Evolutionary conservation across 306 rosid genomes (phyloP).

Genomic region (Gastrolobium bilobum): DNA sequence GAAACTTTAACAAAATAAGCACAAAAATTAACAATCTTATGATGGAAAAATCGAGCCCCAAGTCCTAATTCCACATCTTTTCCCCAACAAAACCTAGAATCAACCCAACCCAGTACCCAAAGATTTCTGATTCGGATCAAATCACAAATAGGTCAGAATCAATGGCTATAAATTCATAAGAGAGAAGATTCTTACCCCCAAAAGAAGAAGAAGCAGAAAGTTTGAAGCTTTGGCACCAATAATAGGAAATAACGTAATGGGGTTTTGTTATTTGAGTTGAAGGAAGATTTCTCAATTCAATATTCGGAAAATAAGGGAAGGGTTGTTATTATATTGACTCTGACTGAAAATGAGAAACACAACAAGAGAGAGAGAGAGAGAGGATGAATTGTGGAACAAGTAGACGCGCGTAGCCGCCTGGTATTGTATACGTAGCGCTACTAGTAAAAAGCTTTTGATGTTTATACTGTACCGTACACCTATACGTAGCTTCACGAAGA

Average conservation of each 20-base stretch:
- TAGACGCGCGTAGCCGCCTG: constrained; percentile 46
- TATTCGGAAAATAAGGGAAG: constrained; percentile 36
- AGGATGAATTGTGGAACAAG: constrained; percentile 23
- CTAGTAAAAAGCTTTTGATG: neutral
- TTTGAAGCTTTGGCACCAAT: neutral
- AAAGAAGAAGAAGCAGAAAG: constrained; percentile 30
- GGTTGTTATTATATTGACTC: constrained; percentile 44
- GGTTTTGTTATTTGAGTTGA: constrained; percentile 2
- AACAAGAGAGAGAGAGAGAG: neutral
- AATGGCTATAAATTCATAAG: constrained; percentile 43
- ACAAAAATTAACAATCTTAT: constrained; percentile 17
- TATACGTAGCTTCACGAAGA: neutral
- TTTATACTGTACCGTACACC: constrained; percentile 12
- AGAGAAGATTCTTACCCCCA: constrained; percentile 54
- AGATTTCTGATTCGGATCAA: constrained; percentile 22
- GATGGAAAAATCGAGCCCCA: constrained; percentile 26
- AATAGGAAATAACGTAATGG: neutral
- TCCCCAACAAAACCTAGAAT: constrained; percentile 3
- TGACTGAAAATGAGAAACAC: neutral
- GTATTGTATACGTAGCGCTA: constrained; percentile 22
- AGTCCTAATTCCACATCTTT: constrained; percentile 61
- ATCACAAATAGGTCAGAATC: constrained; percentile 37
- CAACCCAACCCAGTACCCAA: constrained; percentile 5
- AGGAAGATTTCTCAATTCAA: constrained; percentile 46
- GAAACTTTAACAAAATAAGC: constrained; percentile 29